Base-by-base conservation (phyloP, 352 stramenopile species). In the Phytophthora quininea region DNA sequence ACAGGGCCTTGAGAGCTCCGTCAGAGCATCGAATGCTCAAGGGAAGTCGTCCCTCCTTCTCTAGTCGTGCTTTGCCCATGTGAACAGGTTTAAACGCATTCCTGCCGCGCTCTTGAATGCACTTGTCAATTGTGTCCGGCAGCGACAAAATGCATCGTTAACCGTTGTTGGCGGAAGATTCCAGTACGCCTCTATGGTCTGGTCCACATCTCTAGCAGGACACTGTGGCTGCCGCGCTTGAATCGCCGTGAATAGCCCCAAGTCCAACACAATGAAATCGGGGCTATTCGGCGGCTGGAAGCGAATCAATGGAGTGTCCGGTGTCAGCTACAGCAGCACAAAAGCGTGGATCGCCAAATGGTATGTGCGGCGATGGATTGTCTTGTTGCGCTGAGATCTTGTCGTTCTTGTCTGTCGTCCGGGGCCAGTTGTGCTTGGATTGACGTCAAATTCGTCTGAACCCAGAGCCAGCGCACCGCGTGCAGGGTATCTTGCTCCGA, bases 1-100 rank as follows among this genome's bases (percentile, higher is more conserved):
- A 45, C 14, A 14, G 38, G 9, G 38, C 19, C 19, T 24, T 0
- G 0, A 24, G 19, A 24, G 19, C 35, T 40, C 6, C 35, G 35
- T 1, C 10, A 6, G 35, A 40, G 35, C 35, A 40, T 11, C 35
- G 1, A 40, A 62, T 54, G 45, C 56, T 49, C 33, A 30, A 24
- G 53, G 47, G 62, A 54, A 69, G 54, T 69, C 62, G 45, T 63
- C 54, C 54, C 62, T 67, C 59, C 59, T 45, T 50, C 30, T 59
- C 50, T 11, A 60, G 59, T 50, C 37, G 33, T 14, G 38, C 47
- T 38, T 69, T 63, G 3, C 0, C 14, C 62, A 69, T 58, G 62
- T 63, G 62, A 1, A 19, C 27, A 12, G 40, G 10, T 6, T 46
- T 29, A 31, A 49, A 63, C 2, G 58, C 42, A 33, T 69, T 64